These are phyloP conservation scores for Avena eriantha DNA, from an alignment of 176 grass and related monocot species.

Conservation along the genomic window DNA sequence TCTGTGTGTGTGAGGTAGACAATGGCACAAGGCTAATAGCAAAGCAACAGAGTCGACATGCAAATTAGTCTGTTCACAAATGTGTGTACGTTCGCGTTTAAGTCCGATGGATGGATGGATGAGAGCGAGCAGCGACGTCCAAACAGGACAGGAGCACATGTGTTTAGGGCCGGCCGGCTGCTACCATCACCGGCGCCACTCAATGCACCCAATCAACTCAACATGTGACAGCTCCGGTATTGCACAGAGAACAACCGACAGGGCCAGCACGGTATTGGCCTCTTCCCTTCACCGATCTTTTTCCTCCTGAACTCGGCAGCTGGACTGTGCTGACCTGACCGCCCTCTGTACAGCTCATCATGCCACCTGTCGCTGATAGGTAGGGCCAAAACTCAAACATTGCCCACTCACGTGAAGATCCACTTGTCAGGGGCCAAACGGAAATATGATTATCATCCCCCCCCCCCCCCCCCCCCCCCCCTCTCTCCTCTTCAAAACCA, in stretches of 20 bases:
- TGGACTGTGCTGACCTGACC: slow-evolving; percentile 49
- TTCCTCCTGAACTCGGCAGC: slow-evolving; percentile 43
- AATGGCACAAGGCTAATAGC: slow-evolving; percentile 2
- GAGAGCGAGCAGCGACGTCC: slow-evolving; percentile 4
- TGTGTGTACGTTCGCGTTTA: slow-evolving; percentile 35
- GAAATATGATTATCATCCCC: not conserved
- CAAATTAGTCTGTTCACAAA: slow-evolving; percentile 35
- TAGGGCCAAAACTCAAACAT: not conserved
- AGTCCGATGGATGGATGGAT: not conserved
- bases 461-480: too few relatives aligned
- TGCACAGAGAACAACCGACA: slow-evolving; percentile 92
- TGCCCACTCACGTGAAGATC: slow-evolving; percentile 33
- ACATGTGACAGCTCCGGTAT: slow-evolving; percentile 89
- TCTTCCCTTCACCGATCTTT: slow-evolving; percentile 37
- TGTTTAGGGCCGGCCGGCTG: slow-evolving; percentile 43
- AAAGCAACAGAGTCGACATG: slow-evolving; percentile 32
- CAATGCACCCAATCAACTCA: slow-evolving; percentile 65
- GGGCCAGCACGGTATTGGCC: slow-evolving; percentile 76
- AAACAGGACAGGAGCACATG: slow-evolving; percentile 58
- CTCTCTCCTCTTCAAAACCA: not conserved
- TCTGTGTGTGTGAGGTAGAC: not conserved
- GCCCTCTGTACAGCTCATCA: slow-evolving; percentile 50
- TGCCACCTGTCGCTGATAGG: slow-evolving; percentile 34
- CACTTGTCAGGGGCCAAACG: slow-evolving; percentile 11
- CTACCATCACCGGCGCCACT: slow-evolving; percentile 28